phyloP scores from a whole-genome alignment of 208 protist species.

The Trichomonas vaginalis region DNA sequence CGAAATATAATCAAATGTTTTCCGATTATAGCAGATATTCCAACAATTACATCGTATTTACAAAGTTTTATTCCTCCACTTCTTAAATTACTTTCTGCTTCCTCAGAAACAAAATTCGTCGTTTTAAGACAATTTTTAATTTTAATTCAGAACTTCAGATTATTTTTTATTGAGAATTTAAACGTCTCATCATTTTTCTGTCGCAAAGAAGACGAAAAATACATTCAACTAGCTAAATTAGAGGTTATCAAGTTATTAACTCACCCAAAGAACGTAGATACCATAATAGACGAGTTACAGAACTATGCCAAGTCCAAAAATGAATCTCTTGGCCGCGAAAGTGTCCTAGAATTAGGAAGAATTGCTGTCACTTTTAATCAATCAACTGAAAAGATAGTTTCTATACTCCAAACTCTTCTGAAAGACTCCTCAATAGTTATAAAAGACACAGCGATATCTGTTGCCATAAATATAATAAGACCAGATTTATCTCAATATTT shows the following conservation, averaged over 20 bases:
- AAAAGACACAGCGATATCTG: background rate
- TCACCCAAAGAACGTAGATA: slow-evolving; percentile 57
- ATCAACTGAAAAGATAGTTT: background rate
- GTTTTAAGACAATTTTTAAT: background rate
- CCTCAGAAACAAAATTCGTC: background rate
- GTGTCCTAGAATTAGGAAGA: background rate
- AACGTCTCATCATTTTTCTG: slow-evolving; percentile 68
- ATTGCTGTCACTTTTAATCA: background rate
- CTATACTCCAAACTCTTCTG: background rate
- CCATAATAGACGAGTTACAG: slow-evolving; percentile 67
- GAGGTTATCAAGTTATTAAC: slow-evolving; percentile 75
- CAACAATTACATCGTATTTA: background rate
- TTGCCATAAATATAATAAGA: background rate
- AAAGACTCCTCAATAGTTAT: background rate
- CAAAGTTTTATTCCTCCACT: background rate
- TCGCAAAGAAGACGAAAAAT: slow-evolving; percentile 89
- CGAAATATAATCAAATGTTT: background rate
- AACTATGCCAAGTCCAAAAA: slow-evolving; percentile 65
- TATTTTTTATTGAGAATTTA: background rate
- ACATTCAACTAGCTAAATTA: slow-evolving; percentile 90
- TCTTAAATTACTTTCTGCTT: background rate
- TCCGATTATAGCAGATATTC: background rate
- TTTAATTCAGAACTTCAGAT: background rate
- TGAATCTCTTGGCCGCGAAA: background rate
- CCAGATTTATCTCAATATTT: background rate